Evolutionary conservation across 164 flowering plant species (phyloP).

Genomic region (Amborella trichopoda): DNA sequence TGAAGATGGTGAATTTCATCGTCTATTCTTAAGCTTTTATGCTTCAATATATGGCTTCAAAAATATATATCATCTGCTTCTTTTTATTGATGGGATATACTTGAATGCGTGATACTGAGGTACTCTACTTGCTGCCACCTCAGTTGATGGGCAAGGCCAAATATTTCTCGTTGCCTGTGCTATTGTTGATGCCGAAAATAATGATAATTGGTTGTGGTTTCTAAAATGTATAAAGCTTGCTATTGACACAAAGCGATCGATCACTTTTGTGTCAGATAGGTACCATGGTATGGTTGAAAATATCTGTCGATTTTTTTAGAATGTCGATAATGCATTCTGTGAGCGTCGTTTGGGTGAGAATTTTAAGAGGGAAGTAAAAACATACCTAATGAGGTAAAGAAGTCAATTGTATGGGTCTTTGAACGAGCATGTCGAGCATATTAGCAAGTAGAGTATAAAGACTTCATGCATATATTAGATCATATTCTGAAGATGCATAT

Average conservation of each 20-base stretch:
- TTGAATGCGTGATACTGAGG: background rate
- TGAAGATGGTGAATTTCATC: conserved; percentile 64
- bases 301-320: background rate
- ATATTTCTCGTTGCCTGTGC: conserved; percentile 1
- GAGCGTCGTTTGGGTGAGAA: background rate
- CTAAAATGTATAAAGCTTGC: background rate
- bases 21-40: conserved; percentile 35
- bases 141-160: background rate
- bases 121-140: background rate
- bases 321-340: background rate
- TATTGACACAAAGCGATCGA: background rate
- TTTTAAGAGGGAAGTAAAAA: background rate
- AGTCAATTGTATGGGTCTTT: conserved; percentile 52
- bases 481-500: background rate
- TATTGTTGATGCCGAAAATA: background rate
- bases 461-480: background rate
- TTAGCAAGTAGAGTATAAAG: background rate
- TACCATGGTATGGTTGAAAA: background rate
- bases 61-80: background rate
- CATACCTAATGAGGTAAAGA: conserved; percentile 49
- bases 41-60: background rate
- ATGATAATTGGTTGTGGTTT: conserved; percentile 1
- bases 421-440: conserved; percentile 10
- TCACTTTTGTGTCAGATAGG: background rate
- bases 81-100: background rate